These are phyloP conservation scores for Trichoderma asperelloides DNA, from an alignment of 495 filamentous ascomycete genomes.

Conservation along the genomic window DNA sequence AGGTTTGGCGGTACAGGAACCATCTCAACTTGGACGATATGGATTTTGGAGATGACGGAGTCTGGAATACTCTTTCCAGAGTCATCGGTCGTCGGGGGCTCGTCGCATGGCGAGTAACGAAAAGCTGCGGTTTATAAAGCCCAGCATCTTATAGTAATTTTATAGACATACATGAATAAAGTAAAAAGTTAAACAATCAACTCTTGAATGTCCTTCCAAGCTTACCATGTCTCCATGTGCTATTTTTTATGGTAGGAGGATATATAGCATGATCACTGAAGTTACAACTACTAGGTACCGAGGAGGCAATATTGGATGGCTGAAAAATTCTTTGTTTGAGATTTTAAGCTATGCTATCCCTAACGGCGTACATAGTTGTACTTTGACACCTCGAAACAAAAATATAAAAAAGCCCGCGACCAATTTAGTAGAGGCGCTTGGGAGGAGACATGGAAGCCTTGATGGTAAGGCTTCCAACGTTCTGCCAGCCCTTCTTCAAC, in stretches of 20 bases:
- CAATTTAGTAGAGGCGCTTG: conserved; percentile 79
- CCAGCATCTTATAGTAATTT: neutral
- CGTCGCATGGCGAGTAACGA: conserved; percentile 66
- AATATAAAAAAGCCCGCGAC: neutral
- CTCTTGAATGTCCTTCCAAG: too few relatives aligned
- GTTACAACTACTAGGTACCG: neutral
- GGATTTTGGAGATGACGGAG: conserved; percentile 77
- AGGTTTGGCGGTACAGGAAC: conserved; percentile 60
- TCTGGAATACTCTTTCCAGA: conserved; percentile 61
- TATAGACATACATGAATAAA: conserved; percentile 4
- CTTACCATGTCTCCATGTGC: too few relatives aligned
- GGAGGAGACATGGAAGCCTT: conserved; percentile 99
- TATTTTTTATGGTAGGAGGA: too few relatives aligned
- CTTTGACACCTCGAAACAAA: neutral
- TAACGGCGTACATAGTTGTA: neutral
- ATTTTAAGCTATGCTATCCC: neutral
- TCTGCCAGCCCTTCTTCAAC: conserved; percentile 99
- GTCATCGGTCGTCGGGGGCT: conserved; percentile 77
- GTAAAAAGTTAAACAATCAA: neutral
- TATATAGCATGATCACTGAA: neutral
- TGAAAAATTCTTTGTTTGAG: neutral
- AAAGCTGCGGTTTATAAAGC: conserved; percentile 29
- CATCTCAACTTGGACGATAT: conserved; percentile 92
- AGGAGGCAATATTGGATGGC: conserved; percentile 10
- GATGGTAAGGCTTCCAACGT: conserved; percentile 97